Evolutionary conservation across 345 rosid genomes (phyloP).

Genomic region (Eucalyptus polyanthemos): DNA sequence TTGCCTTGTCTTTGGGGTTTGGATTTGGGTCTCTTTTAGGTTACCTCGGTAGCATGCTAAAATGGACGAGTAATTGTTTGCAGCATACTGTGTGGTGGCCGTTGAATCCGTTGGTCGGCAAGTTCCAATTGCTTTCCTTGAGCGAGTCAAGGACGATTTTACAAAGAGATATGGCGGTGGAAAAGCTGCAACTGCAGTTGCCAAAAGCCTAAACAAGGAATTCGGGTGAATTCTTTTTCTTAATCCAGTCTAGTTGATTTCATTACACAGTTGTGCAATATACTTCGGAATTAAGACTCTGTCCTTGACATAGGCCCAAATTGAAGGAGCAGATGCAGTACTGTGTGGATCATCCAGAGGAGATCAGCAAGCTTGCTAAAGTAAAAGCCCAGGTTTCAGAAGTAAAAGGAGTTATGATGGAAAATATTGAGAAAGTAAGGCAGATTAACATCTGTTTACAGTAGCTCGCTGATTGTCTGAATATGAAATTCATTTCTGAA

Average conservation of each 20-base stretch:
- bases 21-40: not conserved
- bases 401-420: constrained; percentile 51
- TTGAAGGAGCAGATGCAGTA: constrained; percentile 62
- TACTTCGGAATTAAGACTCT: not conserved
- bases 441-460: not conserved
- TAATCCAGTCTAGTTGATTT: not conserved
- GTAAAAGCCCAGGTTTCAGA: constrained; percentile 53
- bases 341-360: constrained; percentile 55
- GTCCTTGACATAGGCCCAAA: constrained; percentile 18
- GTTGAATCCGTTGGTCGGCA: constrained; percentile 45
- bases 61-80: not conserved
- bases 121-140: constrained; percentile 45
- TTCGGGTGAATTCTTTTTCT: constrained; percentile 14
- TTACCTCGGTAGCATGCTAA: not conserved
- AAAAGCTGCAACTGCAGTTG: constrained; percentile 36
- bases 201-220: constrained; percentile 37
- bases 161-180: constrained; percentile 34
- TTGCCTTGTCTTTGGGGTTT: not conserved
- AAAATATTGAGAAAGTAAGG: constrained; percentile 42
- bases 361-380: constrained; percentile 40
- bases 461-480: not conserved
- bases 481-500: not conserved
- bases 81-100: constrained; percentile 62
- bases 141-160: constrained; percentile 48
- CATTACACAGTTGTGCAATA: not conserved